Conservation (phyloP, 225 moss, liverwort and hornwort species). For the Asterella californica region DNA sequence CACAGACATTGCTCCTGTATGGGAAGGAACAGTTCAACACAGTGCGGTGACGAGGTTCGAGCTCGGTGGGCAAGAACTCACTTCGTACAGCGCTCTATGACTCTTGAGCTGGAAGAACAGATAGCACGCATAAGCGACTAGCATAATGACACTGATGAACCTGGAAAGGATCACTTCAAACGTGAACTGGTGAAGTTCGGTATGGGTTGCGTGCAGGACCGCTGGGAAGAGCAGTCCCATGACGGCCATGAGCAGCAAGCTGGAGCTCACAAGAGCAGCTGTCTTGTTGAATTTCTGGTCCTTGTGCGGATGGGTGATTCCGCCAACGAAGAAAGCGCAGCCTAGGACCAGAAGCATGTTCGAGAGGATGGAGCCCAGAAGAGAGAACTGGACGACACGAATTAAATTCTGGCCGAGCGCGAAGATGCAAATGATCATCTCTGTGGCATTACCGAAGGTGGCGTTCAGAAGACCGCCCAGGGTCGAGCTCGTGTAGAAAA, state of each 20-base stretch:
- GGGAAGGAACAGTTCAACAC: conserved; percentile 99
- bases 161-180: conserved; percentile 67
- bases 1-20: conserved; percentile 97
- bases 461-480: conserved; percentile 78
- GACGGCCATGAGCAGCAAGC: conserved; percentile 77
- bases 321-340: conserved; percentile 76
- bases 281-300: conserved; percentile 72
- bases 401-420: conserved; percentile 65
- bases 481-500: conserved; percentile 36
- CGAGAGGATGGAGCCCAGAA: conserved; percentile 83
- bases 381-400: conserved; percentile 80
- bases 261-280: conserved; percentile 58
- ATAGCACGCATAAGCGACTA: conserved; percentile 61
- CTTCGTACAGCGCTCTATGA: conserved; percentile 43
- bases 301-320: conserved; percentile 54
- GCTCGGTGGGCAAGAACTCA: conserved; percentile 84
- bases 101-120: conserved; percentile 65
- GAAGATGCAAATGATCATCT: conserved; percentile 81
- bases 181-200: conserved; percentile 51
- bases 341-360: conserved; percentile 89
- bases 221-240: conserved; percentile 78
- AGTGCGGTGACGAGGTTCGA: conserved; percentile 96
- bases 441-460: conserved; percentile 86
- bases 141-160: conserved; percentile 65
- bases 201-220: conserved; percentile 68